phyloP scores from a whole-genome alignment of 768 basidiomycete species.

The Termitomyces bulborhizus region DNA sequence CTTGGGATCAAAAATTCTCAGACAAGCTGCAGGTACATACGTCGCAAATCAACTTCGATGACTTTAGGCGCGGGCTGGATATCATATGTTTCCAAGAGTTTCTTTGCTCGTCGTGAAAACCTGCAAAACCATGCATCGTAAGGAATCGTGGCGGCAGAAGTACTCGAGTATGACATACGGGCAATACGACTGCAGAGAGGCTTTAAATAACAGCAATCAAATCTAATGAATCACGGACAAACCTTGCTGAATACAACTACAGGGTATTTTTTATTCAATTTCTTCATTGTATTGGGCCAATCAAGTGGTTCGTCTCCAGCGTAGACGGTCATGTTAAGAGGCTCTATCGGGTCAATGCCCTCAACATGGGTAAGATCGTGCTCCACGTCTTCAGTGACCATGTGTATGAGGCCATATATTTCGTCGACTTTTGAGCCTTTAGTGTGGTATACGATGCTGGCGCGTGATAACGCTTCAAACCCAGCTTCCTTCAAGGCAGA shows the following conservation, averaged over 20 bases:
- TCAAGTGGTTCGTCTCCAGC: conserved; percentile 38
- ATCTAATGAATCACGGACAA: background rate
- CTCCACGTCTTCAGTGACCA: conserved; percentile 46
- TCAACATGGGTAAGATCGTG: conserved; percentile 32
- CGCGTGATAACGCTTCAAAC: conserved; percentile 29
- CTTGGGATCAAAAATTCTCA: background rate
- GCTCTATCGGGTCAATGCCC: conserved; percentile 38
- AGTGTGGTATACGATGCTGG: conserved; percentile 32
- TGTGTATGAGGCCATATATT: conserved; percentile 65
- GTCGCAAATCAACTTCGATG: conserved; percentile 71
- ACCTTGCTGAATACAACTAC: conserved; percentile 83
- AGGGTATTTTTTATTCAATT: conserved; percentile 47
- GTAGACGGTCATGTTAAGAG: conserved; percentile 49
- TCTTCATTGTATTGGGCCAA: conserved; percentile 36
- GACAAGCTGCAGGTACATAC: conserved; percentile 24
- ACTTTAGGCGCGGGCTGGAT: conserved; percentile 60
- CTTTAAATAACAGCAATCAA: background rate
- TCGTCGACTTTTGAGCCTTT: conserved; percentile 38
- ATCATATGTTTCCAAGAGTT: conserved; percentile 53
- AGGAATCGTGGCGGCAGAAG: background rate
- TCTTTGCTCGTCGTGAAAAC: conserved; percentile 55
- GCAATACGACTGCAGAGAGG: conserved; percentile 54
- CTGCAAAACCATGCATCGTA: conserved; percentile 23
- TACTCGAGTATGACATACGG: conserved; percentile 35
- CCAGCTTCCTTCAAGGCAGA: conserved; percentile 27